Percentiles rank a stretch among this genome's conserved stretches.
Evolutionary conservation across 805 yeast species (phyloP).

Genomic region (Metschnikowia noctiluminum): DNA sequence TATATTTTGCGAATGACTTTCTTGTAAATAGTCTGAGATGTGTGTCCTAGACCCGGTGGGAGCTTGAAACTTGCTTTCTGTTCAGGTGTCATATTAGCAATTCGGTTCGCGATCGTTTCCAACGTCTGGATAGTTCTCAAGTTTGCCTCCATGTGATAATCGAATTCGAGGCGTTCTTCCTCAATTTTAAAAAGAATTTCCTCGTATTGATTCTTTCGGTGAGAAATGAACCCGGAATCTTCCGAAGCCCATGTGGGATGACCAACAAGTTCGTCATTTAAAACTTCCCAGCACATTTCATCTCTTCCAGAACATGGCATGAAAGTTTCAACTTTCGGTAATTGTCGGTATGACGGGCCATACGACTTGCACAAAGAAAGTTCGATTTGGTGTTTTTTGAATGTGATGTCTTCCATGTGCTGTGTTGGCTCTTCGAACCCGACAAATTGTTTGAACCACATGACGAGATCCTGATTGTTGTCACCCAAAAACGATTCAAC

Average conservation of each 20-base stretch:
- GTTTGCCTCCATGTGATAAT: constrained; percentile 91
- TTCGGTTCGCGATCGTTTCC: constrained; percentile 91
- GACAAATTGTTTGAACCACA: constrained; percentile 91
- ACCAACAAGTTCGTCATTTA: constrained; percentile 98
- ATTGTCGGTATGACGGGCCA: constrained; percentile 90
- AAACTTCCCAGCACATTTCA: constrained; percentile 98
- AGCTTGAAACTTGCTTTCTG: constrained; percentile 83
- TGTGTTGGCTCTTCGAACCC: constrained; percentile 84
- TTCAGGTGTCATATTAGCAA: constrained; percentile 88
- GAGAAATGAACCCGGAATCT: constrained; percentile 98
- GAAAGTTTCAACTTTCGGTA: constrained; percentile 90
- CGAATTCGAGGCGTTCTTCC: constrained; percentile 97
- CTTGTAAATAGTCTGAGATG: constrained; percentile 86
- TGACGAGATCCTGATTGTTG: constrained; percentile 68
- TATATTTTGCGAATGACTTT: constrained; percentile 90
- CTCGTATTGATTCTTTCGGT: constrained; percentile 95
- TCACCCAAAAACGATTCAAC: constrained; percentile 82
- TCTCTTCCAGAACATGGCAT: constrained; percentile 99
- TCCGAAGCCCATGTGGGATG: constrained; percentile 99
- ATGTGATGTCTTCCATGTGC: constrained; percentile 81
- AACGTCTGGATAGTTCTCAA: constrained; percentile 91
- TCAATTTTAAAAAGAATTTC: constrained; percentile 92
- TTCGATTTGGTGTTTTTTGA: constrained; percentile 89
- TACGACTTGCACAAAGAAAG: constrained; percentile 87
- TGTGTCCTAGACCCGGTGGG: constrained; percentile 92